phyloP scores from a whole-genome alignment of 2,329 filamentous ascomycete species.

The Microsporum ferrugineum region DNA sequence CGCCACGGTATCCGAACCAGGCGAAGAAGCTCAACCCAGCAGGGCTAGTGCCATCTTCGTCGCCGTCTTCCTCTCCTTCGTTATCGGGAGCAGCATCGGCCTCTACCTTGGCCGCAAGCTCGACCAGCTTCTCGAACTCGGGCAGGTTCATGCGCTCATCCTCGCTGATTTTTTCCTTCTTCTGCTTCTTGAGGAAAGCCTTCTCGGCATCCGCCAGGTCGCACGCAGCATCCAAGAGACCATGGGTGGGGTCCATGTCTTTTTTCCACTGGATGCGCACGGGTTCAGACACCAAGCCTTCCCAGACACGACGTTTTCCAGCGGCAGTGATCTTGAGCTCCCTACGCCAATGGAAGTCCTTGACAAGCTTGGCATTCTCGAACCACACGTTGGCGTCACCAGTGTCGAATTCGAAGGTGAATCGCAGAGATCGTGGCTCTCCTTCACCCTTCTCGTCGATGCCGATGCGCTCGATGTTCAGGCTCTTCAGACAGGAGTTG shows the following conservation, averaged over 20 bases:
- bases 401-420: slow-evolving; percentile 62
- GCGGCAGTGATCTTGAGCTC: slow-evolving; percentile 34
- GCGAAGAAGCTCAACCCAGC: slow-evolving; percentile 71
- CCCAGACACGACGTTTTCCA: slow-evolving; percentile 47
- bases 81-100: slow-evolving; percentile 26
- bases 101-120: slow-evolving; percentile 36
- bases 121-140: slow-evolving; percentile 42
- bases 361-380: slow-evolving; percentile 63
- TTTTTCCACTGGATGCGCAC: slow-evolving; percentile 81
- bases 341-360: slow-evolving; percentile 81
- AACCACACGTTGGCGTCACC: slow-evolving; percentile 65
- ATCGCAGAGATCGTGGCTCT: slow-evolving; percentile 67
- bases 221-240: slow-evolving; percentile 62
- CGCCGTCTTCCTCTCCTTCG: slow-evolving; percentile 29
- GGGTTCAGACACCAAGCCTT: slow-evolving; percentile 75
- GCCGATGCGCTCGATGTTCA: slow-evolving; percentile 73
- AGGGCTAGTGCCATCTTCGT: slow-evolving; percentile 41
- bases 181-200: slow-evolving; percentile 32
- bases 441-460: slow-evolving; percentile 48
- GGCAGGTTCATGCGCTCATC: slow-evolving; percentile 44
- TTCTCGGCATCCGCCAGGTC: slow-evolving; percentile 56
- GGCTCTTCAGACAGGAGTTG: slow-evolving; percentile 51
- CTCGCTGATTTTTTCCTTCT: slow-evolving; percentile 22
- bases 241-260: slow-evolving; percentile 71
- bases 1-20: slow-evolving; percentile 71